These are phyloP conservation scores for Omphalotus guepiniiformis DNA, from an alignment of 768 basidiomycete genomes.

Conservation along the genomic window DNA sequence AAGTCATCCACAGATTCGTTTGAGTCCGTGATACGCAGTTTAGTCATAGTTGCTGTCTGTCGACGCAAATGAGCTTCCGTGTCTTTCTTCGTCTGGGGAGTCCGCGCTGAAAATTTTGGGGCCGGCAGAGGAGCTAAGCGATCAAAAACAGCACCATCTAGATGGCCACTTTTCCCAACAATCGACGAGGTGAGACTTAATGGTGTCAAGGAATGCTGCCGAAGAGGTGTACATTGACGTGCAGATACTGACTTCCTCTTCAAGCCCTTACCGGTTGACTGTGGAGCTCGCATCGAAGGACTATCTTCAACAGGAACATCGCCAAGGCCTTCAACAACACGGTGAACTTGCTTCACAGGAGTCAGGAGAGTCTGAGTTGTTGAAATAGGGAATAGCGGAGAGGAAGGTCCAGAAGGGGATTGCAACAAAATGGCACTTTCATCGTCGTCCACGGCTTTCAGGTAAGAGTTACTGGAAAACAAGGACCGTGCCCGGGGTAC, in stretches of 20 bases:
- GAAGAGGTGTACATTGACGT: slow-evolving; percentile 50
- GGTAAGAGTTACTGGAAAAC: slow-evolving; percentile 29
- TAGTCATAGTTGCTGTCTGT: slow-evolving; percentile 64
- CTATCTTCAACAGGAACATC: slow-evolving; percentile 15
- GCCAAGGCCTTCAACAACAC: slow-evolving; percentile 29
- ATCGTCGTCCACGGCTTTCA: slow-evolving; percentile 47
- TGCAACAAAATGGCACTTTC: slow-evolving; percentile 57
- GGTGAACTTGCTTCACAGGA: slow-evolving; percentile 51
- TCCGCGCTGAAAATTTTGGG: slow-evolving; percentile 43
- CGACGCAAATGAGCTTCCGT: slow-evolving; percentile 44
- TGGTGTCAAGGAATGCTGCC: slow-evolving; percentile 43
- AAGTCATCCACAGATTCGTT: slow-evolving; percentile 43
- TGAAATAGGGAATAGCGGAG: slow-evolving; percentile 40
- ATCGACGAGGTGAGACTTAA: slow-evolving; percentile 40
- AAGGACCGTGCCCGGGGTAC: slow-evolving; percentile 31
- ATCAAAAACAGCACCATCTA: slow-evolving; percentile 31
- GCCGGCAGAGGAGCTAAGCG: slow-evolving; percentile 52
- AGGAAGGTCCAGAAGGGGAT: slow-evolving; percentile 35
- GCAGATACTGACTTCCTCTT: slow-evolving; percentile 62
- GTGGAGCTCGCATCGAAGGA: slow-evolving; percentile 19
- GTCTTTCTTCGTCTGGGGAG: slow-evolving; percentile 52
- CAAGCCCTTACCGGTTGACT: slow-evolving; percentile 43
- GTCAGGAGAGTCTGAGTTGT: slow-evolving; percentile 52
- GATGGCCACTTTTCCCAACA: slow-evolving; percentile 26
- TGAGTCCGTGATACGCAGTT: slow-evolving; percentile 55